phyloP scores from a whole-genome alignment of 208 protist genomes.

The Perkinsela sp. region DNA sequence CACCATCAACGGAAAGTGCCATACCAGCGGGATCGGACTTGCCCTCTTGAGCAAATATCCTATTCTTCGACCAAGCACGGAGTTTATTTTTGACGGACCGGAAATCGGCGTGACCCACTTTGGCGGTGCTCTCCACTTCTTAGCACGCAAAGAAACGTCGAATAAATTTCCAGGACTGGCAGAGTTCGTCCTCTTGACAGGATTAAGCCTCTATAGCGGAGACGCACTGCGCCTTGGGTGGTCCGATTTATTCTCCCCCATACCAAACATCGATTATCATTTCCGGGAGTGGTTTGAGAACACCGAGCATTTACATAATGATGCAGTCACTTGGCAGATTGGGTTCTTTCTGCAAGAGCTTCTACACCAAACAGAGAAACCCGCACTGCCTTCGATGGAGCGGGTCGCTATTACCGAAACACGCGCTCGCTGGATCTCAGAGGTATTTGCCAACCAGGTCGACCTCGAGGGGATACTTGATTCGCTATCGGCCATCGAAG shows the following conservation, averaged over 20 bases:
- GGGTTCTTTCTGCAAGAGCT: constrained; percentile 40
- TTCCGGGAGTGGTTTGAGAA: constrained; percentile 66
- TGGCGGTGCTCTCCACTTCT: constrained; percentile 34
- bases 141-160: constrained; percentile 42
- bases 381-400: constrained; percentile 52
- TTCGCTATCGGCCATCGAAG: constrained; percentile 39
- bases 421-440: constrained; percentile 50
- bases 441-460: constrained; percentile 55
- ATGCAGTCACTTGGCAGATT: constrained; percentile 62
- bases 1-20: constrained; percentile 52
- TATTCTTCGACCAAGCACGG: constrained; percentile 31
- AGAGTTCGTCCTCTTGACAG: constrained; percentile 60
- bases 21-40: constrained; percentile 42
- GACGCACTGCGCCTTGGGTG: constrained; percentile 53
- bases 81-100: constrained; percentile 54
- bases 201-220: constrained; percentile 50
- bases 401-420: constrained; percentile 33
- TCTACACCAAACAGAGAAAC: constrained; percentile 41
- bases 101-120: constrained; percentile 41
- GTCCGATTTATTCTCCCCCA: constrained; percentile 50
- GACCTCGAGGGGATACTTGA: constrained; percentile 30
- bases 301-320: constrained; percentile 65
- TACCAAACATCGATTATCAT: constrained; percentile 53
- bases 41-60: constrained; percentile 49
- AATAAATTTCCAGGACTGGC: constrained; percentile 61